These are phyloP conservation scores for Westerdykella sp. DNA, from an alignment of 2,329 filamentous ascomycete genomes.

Conservation along the genomic window DNA sequence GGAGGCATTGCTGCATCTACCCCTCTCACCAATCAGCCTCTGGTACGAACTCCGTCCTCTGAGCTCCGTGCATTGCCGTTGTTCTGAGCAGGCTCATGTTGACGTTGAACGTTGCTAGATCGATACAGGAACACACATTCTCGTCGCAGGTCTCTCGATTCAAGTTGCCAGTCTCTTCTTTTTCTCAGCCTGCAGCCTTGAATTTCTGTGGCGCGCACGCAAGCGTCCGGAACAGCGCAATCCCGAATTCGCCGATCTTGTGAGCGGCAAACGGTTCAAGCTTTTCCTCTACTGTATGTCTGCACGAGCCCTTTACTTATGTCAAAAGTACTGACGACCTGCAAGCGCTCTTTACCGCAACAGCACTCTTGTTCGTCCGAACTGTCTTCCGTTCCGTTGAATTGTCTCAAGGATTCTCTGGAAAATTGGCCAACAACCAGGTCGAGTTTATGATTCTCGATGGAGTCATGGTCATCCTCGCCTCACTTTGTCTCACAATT, in stretches of 20 bases:
- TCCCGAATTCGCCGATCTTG: not conserved
- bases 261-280: not conserved
- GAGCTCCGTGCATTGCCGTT: no score
- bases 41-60: not conserved
- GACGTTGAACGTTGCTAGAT: slow-evolving; percentile 23
- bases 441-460: slow-evolving; percentile 42
- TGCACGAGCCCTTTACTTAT: not conserved
- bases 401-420: slow-evolving; percentile 36
- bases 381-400: slow-evolving; percentile 41
- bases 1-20: slow-evolving; percentile 49
- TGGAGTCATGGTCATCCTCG: slow-evolving; percentile 43
- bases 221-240: not conserved
- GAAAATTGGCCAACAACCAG: slow-evolving; percentile 39
- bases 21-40: not conserved
- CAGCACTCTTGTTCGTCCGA: slow-evolving; percentile 38
- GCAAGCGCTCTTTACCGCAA: slow-evolving; percentile 26
- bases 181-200: slow-evolving; percentile 15
- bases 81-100: slow-evolving; percentile 9
- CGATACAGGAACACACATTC: slow-evolving; percentile 45
- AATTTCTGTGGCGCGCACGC: not conserved
- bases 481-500: slow-evolving; percentile 35
- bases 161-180: slow-evolving; percentile 46
- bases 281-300: slow-evolving; percentile 2
- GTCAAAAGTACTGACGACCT: not conserved
- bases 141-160: slow-evolving; percentile 48